A percentile compares a stretch with the other conserved stretches of the same genome.
phyloP scores from a whole-genome alignment of 768 basidiomycete genomes.

The Ephemerocybe angulata region DNA sequence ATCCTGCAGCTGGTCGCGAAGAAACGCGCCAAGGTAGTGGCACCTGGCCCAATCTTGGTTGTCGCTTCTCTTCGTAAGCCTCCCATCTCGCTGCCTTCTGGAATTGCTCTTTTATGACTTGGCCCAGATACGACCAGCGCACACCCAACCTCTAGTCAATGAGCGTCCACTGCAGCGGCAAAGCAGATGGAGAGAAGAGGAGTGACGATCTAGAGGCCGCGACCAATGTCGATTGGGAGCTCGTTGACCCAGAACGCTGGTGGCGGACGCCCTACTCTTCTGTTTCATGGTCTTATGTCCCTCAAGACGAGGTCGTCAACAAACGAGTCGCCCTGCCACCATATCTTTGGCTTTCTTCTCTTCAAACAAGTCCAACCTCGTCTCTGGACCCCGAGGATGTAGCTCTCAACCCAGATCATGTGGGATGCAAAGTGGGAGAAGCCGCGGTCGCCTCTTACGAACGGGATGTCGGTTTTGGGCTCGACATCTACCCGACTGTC shows the following conservation, averaged over 20 bases:
- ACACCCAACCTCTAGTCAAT: not conserved
- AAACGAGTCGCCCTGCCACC: not conserved
- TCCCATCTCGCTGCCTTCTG: not conserved
- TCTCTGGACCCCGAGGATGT: not conserved
- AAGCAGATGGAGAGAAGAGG: not conserved
- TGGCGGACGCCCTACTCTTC: not conserved
- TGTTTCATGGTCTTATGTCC: not conserved
- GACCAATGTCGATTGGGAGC: not conserved
- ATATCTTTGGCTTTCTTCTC: not conserved
- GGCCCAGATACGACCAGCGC: conserved; percentile 3
- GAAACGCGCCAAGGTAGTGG: conserved; percentile 6
- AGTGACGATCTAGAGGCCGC: not conserved
- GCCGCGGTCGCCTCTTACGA: conserved; percentile 39
- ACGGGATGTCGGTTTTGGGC: conserved; percentile 39
- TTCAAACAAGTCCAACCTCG: not conserved
- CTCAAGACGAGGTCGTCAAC: not conserved
- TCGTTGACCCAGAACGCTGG: not conserved
- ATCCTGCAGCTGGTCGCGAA: conserved; percentile 3
- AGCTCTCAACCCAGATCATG: conserved; percentile 36
- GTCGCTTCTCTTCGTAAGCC: conserved; percentile 8
- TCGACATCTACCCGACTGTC: conserved; percentile 20
- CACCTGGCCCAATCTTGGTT: conserved; percentile 6
- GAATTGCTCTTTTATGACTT: not conserved
- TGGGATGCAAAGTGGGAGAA: conserved; percentile 35
- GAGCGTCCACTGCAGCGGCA: not conserved